These are phyloP conservation scores for Juglanconis juglandina DNA, from an alignment of 2,329 filamentous ascomycete species.

Conservation along the genomic window DNA sequence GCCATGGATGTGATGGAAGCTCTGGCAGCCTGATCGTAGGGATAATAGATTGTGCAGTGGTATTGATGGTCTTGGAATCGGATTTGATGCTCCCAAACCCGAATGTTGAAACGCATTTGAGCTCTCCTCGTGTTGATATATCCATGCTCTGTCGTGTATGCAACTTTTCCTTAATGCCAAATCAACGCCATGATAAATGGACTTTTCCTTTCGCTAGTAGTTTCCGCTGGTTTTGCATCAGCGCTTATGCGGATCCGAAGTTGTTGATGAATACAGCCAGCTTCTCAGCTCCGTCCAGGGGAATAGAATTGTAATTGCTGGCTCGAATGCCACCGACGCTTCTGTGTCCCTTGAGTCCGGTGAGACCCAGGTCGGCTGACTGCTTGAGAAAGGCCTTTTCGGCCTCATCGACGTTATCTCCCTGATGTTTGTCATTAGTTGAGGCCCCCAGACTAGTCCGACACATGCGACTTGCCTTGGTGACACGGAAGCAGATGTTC, in stretches of 20 bases:
- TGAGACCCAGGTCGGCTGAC: constrained; percentile 64
- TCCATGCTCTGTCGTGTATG: neutral
- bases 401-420: constrained; percentile 59
- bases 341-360: constrained; percentile 84
- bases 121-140: neutral
- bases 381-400: constrained; percentile 80
- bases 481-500: constrained; percentile 90
- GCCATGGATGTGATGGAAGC: no score
- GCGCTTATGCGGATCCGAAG: constrained; percentile 42
- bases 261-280: constrained; percentile 59
- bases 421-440: constrained; percentile 20
- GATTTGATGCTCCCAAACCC: neutral
- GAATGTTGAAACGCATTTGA: neutral
- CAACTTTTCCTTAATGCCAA: neutral
- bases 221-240: neutral
- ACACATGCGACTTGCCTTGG: constrained; percentile 33
- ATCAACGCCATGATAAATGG: constrained; percentile 5
- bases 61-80: neutral
- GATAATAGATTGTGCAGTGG: neutral
- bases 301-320: constrained; percentile 85
- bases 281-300: constrained; percentile 64
- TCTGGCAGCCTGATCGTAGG: neutral
- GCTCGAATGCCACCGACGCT: constrained; percentile 82
- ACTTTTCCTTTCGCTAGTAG: neutral
- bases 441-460: neutral